Conservation (phyloP, 768 basidiomycete genomes). For the Mrakia gelida region DNA sequence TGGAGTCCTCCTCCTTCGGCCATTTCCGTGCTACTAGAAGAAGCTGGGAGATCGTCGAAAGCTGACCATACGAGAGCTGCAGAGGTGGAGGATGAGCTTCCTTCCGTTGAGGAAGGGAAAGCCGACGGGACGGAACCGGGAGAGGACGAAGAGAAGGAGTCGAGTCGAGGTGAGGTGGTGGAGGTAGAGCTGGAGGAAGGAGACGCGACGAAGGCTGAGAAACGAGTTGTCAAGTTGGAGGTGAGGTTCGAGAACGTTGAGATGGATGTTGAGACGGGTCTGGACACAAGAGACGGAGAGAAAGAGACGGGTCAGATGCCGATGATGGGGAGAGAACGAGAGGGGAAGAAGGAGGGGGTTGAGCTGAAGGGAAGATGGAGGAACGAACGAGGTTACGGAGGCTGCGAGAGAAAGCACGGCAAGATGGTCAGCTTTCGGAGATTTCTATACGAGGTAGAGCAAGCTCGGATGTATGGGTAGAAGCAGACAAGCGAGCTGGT, state of each 20-base stretch:
- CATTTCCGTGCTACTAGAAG: background rate
- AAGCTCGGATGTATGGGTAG: background rate
- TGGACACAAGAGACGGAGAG: background rate
- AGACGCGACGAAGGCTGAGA: background rate
- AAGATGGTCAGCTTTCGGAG: background rate
- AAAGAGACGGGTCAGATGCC: background rate
- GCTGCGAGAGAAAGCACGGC: background rate
- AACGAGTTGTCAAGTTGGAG: background rate
- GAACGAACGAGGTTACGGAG: background rate
- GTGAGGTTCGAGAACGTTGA: background rate
- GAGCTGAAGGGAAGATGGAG: background rate
- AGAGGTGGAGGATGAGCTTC: background rate
- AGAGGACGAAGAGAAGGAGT: background rate
- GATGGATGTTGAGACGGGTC: background rate
- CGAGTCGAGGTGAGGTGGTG: background rate
- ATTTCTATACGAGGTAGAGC: background rate
- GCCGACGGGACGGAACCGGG: conserved; percentile 1
- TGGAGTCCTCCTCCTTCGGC: background rate
- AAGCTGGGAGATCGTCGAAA: background rate
- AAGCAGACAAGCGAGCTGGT: too few species aligned
- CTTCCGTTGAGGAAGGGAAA: background rate
- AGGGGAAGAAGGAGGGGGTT: background rate
- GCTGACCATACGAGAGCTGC: background rate
- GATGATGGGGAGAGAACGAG: background rate
- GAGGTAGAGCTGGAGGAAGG: background rate